Evolutionary conservation across 306 rosid genomes (phyloP).

Genomic region (Casuarina glauca): DNA sequence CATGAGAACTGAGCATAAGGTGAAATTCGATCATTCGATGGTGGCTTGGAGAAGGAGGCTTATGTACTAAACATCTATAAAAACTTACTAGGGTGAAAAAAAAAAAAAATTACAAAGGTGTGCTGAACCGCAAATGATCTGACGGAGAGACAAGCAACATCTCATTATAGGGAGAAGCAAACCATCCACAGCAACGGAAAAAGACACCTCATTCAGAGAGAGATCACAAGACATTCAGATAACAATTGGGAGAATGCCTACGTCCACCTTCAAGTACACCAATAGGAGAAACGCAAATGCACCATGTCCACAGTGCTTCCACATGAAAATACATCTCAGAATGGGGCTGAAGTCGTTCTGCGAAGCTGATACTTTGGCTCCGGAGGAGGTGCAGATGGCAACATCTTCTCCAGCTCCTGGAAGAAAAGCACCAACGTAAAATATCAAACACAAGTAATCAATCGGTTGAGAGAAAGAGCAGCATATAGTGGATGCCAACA

Average conservation of each 20-base stretch:
- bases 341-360: conserved; percentile 72
- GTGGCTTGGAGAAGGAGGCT: conserved; percentile 10
- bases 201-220: conserved; percentile 26
- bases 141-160: conserved; percentile 3
- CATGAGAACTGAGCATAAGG: background rate
- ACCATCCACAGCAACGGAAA: conserved; percentile 34
- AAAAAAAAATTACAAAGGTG: conserved; percentile 30
- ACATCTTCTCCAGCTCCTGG: conserved; percentile 83
- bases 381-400: conserved; percentile 62
- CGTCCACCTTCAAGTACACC: conserved; percentile 23
- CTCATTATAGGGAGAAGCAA: conserved; percentile 22
- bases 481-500: too few species aligned
- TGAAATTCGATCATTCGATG: background rate
- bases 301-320: conserved; percentile 38
- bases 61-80: conserved; percentile 22
- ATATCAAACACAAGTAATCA: background rate
- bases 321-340: conserved; percentile 51
- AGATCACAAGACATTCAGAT: background rate
- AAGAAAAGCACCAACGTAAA: conserved; percentile 16
- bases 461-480: background rate
- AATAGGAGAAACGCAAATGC: conserved; percentile 17
- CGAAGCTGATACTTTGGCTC: conserved; percentile 96
- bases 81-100: background rate
- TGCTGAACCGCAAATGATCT: conserved; percentile 21
- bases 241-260: background rate